A percentile compares a stretch with the other conserved stretches of the same genome.
phyloP scores from a whole-genome alignment of 192 early-diverging fungal species.

The Umbelopsis sp. region DNA sequence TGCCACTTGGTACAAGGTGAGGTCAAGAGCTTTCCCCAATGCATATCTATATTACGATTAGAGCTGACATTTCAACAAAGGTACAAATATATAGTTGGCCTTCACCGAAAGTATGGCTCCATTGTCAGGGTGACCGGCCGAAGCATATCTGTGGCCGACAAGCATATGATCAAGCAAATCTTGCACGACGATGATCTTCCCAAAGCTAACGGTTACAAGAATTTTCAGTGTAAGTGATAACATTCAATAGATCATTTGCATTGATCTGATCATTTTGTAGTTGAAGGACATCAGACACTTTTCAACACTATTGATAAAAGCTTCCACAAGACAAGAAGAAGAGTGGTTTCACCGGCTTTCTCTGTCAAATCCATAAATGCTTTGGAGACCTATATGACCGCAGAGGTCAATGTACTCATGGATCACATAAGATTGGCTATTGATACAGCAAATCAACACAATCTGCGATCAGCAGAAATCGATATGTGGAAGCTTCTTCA shows the following conservation, averaged over 20 bases:
- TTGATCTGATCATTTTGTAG: conserved; percentile 3
- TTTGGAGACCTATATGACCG: conserved; percentile 46
- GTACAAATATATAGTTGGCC: conserved; percentile 7
- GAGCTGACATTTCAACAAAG: neutral
- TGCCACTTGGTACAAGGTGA: conserved; percentile 26
- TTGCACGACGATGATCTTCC: conserved; percentile 28
- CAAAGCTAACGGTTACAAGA: conserved; percentile 16
- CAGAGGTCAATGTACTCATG: conserved; percentile 31
- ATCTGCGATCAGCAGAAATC: conserved; percentile 21
- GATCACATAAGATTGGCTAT: conserved; percentile 38
- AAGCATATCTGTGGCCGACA: conserved; percentile 41
- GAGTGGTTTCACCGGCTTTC: conserved; percentile 53
- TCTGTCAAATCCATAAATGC: conserved; percentile 49
- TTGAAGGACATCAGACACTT: conserved; percentile 22
- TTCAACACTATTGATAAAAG: conserved; percentile 40
- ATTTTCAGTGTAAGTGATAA: conserved; percentile 9
- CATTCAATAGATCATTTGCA: neutral
- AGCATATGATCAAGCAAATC: conserved; percentile 45
- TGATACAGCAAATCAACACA: conserved; percentile 13
- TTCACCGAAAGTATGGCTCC: conserved; percentile 44
- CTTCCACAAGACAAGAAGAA: conserved; percentile 45
- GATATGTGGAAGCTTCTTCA: conserved; percentile 44
- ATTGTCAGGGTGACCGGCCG: conserved; percentile 41
- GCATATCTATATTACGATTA: neutral
- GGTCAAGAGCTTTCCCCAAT: neutral